phyloP scores from a whole-genome alignment of 192 early-diverging fungal genomes.

The Radiomyces spectabilis region DNA sequence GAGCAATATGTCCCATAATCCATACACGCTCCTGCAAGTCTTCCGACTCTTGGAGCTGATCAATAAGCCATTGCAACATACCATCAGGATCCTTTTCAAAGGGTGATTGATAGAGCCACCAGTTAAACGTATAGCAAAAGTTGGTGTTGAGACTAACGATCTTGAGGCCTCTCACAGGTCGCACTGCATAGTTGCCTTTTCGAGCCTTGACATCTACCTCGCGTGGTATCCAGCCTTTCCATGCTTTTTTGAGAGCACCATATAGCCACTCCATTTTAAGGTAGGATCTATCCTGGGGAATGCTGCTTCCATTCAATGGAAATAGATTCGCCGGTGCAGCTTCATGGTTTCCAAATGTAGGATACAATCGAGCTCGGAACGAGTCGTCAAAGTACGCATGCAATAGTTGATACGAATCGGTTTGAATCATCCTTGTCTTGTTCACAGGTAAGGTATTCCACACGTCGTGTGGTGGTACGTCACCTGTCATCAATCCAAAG shows the following conservation, averaged over 20 bases:
- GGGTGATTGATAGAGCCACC: conserved; percentile 37
- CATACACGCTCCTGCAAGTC: conserved; percentile 45
- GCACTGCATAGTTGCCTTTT: conserved; percentile 40
- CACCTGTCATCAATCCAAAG: conserved; percentile 47
- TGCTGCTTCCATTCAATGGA: conserved; percentile 5
- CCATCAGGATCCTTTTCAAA: conserved; percentile 36
- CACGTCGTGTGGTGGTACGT: conserved; percentile 50
- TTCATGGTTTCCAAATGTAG: conserved; percentile 50
- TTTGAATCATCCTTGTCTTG: conserved; percentile 31
- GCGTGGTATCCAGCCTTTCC: conserved; percentile 40
- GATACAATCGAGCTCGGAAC: conserved; percentile 33
- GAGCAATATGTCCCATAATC: conserved; percentile 49
- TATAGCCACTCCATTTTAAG: conserved; percentile 39
- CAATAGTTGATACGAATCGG: conserved; percentile 23
- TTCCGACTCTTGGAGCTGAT: conserved; percentile 42
- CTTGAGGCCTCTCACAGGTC: conserved; percentile 35
- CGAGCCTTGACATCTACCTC: conserved; percentile 23
- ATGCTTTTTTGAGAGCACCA: conserved; percentile 32
- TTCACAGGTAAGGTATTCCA: conserved; percentile 35
- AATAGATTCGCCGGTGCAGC: conserved; percentile 39
- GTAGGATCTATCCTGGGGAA: conserved; percentile 9
- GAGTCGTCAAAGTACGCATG: conserved; percentile 22
- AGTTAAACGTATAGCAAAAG: conserved; percentile 52
- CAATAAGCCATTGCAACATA: conserved; percentile 42
- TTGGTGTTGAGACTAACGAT: conserved; percentile 51